Percentiles rank a stretch among this genome's conserved stretches.
phyloP scores from a whole-genome alignment of 2,329 filamentous ascomycete genomes.

The Apiospora kogelbergensis region DNA sequence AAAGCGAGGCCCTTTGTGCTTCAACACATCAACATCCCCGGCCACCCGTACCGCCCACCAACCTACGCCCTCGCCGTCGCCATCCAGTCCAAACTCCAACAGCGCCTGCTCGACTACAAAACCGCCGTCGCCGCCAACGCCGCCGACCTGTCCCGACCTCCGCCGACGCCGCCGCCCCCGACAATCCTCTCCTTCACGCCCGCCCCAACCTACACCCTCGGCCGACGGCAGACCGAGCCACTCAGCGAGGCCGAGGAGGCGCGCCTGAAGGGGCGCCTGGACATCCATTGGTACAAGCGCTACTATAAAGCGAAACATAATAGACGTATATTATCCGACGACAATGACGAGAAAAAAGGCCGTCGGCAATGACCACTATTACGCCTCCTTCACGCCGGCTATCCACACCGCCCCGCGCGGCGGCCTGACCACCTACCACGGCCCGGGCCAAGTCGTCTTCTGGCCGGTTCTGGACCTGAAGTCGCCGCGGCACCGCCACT shows the following conservation, averaged over 20 bases:
- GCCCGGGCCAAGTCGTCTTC: slow-evolving; percentile 87
- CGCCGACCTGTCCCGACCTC: slow-evolving; percentile 21
- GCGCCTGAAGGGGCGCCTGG: slow-evolving; percentile 35
- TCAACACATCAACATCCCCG: slow-evolving; percentile 37
- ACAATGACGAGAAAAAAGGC: no score
- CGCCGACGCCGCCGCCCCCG: slow-evolving; percentile 54
- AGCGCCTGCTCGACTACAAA: slow-evolving; percentile 61
- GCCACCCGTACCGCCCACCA: slow-evolving; percentile 27
- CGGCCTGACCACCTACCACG: slow-evolving; percentile 92
- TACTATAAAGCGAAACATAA: no score
- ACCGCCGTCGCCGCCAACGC: slow-evolving; percentile 20
- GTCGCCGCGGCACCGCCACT: slow-evolving; percentile 41
- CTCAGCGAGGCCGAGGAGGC: slow-evolving; percentile 46
- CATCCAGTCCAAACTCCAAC: slow-evolving; percentile 39
- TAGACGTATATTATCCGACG: no score
- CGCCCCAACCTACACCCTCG: slow-evolving; percentile 83
- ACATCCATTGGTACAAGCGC: not conserved
- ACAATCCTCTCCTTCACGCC: slow-evolving; percentile 82
- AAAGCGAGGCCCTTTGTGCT: slow-evolving; percentile 19
- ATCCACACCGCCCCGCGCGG: slow-evolving; percentile 76
- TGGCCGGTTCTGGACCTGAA: slow-evolving; percentile 88
- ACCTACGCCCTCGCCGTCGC: slow-evolving; percentile 37
- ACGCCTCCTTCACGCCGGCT: slow-evolving; percentile 46
- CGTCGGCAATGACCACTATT: not conserved
- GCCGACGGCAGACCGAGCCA: slow-evolving; percentile 67